Evolutionary conservation across 1,284 basidiomycete species (phyloP).

Genomic region (Austroboletus novae-zelandiae): DNA sequence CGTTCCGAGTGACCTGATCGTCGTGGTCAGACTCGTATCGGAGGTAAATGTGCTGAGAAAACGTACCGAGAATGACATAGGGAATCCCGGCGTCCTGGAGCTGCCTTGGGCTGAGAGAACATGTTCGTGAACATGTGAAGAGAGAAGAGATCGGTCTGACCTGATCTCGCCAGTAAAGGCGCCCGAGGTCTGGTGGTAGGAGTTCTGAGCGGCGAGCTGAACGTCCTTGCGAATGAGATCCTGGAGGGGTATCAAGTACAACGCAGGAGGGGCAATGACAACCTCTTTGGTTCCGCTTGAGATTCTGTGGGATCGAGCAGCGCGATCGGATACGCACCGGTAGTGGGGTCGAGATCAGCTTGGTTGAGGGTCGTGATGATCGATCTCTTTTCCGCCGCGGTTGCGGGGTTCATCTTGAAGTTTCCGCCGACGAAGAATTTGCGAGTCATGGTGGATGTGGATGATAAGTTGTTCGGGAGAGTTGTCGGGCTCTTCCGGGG

Average conservation of each 20-base stretch:
- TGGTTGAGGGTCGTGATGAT: constrained; percentile 73
- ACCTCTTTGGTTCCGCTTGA: constrained; percentile 59
- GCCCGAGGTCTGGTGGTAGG: constrained; percentile 80
- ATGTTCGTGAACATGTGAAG: neutral
- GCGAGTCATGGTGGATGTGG: constrained; percentile 53
- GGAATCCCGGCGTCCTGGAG: constrained; percentile 84
- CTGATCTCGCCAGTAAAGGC: constrained; percentile 97
- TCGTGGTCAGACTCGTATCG: neutral
- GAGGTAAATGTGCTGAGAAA: neutral
- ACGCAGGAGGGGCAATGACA: constrained; percentile 86
- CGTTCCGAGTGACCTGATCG: constrained; percentile 88
- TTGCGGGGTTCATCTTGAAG: constrained; percentile 93
- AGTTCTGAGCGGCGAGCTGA: constrained; percentile 90
- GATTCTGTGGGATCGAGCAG: neutral
- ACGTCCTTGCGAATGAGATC: constrained; percentile 59
- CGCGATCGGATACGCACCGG: constrained; percentile 50
- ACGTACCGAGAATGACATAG: constrained; percentile 87
- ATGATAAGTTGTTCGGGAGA: neutral
- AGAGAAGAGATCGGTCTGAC: constrained; percentile 35
- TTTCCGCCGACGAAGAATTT: constrained; percentile 91
- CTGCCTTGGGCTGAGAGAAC: constrained; percentile 61
- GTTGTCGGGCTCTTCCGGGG: constrained; percentile 5
- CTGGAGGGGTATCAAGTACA: constrained; percentile 78
- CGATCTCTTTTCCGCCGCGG: constrained; percentile 58
- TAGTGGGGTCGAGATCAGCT: constrained; percentile 70